These are phyloP conservation scores for Phytophthora parvispora DNA, from an alignment of 352 stramenopile species.

Conservation along the genomic window DNA sequence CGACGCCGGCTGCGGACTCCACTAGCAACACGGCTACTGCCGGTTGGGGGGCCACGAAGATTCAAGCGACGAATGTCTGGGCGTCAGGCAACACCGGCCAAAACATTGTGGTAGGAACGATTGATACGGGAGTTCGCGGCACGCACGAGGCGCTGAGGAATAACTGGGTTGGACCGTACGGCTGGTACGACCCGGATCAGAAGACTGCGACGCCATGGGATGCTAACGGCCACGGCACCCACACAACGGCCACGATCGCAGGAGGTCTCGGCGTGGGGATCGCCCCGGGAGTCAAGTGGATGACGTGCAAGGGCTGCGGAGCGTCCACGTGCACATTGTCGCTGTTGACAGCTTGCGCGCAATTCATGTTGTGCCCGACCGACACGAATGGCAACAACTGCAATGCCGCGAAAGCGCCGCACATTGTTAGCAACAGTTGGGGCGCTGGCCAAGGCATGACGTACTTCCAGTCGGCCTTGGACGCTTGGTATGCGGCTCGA, in stretches of 20 bases:
- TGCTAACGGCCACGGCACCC: slow-evolving; percentile 56
- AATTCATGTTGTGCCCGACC: slow-evolving; percentile 74
- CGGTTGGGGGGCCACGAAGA: slow-evolving; percentile 47
- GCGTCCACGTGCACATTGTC: slow-evolving; percentile 27
- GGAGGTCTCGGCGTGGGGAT: slow-evolving; percentile 49
- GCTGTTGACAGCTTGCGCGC: slow-evolving; percentile 44
- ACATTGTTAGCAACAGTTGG: slow-evolving; percentile 75
- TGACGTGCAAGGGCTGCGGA: slow-evolving; percentile 59
- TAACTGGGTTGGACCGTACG: slow-evolving; percentile 47
- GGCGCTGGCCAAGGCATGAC: slow-evolving; percentile 38
- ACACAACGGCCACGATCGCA: slow-evolving; percentile 62
- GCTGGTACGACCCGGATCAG: slow-evolving; percentile 53
- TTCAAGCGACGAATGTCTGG: slow-evolving; percentile 51
- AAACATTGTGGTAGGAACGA: slow-evolving; percentile 47
- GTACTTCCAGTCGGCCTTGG: slow-evolving; percentile 45
- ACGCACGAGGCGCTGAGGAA: slow-evolving; percentile 43
- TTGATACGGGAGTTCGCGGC: slow-evolving; percentile 47
- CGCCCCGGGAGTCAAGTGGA: slow-evolving; percentile 58
- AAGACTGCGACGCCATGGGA: slow-evolving; percentile 49
- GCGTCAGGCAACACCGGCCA: slow-evolving; percentile 30
- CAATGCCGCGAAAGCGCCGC: slow-evolving; percentile 54
- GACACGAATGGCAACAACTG: slow-evolving; percentile 59
- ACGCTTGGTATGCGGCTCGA: slow-evolving; percentile 54
- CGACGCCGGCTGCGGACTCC: slow-evolving; percentile 18
- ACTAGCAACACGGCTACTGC: slow-evolving; percentile 29